These are phyloP conservation scores for Ophiostoma perfectum DNA, from an alignment of 2,329 filamentous ascomycete genomes.

Conservation along the genomic window DNA sequence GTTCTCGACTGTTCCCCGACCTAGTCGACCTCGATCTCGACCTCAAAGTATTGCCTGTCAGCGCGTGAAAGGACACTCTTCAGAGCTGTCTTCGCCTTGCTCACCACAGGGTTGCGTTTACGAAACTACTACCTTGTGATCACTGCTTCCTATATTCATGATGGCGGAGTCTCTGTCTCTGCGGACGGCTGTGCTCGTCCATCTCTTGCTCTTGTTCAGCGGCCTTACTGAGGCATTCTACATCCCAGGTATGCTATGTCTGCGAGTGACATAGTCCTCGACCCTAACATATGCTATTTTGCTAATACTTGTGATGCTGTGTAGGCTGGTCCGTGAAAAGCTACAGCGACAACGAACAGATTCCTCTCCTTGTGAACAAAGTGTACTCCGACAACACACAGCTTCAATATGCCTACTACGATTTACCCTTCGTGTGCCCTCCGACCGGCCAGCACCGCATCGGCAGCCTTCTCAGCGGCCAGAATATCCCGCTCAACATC, in stretches of 20 bases:
- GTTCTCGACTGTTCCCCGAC: too few species aligned
- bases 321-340: conserved; percentile 75
- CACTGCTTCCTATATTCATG: background rate
- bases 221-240: conserved; percentile 63
- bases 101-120: too few species aligned
- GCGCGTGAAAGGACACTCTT: too few species aligned
- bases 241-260: conserved; percentile 63
- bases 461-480: conserved; percentile 66
- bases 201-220: conserved; percentile 38
- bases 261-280: too few species aligned
- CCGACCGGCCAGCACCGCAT: conserved; percentile 62
- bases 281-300: background rate
- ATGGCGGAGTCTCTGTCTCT: conserved; percentile 31
- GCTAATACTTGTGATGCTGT: conserved; percentile 15
- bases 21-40: background rate
- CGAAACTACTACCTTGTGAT: too few species aligned
- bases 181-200: conserved; percentile 44
- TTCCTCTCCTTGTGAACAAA: conserved; percentile 87
- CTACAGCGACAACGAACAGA: conserved; percentile 68
- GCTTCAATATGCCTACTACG: conserved; percentile 86
- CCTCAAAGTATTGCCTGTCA: too few species aligned
- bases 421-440: conserved; percentile 81
- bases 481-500: conserved; percentile 74
- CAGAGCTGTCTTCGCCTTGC: too few species aligned
- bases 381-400: conserved; percentile 85